These are phyloP conservation scores for Stygiomarasmius scandens DNA, from an alignment of 1,284 basidiomycete species.

Conservation along the genomic window DNA sequence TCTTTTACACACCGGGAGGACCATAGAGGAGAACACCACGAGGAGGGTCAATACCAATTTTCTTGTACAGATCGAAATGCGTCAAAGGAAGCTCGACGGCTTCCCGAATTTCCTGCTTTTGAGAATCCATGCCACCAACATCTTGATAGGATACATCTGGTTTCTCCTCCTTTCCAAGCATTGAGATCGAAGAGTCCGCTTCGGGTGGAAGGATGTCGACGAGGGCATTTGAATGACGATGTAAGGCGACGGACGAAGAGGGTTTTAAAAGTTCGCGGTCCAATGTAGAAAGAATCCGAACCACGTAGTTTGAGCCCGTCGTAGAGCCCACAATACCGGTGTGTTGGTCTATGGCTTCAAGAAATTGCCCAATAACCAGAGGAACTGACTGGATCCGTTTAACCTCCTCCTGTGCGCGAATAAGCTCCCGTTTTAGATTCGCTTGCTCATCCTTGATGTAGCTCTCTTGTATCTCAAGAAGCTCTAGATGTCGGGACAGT, in stretches of 20 bases:
- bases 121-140: constrained; percentile 96
- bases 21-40: constrained; percentile 93
- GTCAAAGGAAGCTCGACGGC: constrained; percentile 98
- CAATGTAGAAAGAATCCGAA: constrained; percentile 95
- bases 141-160: constrained; percentile 90
- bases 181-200: constrained; percentile 95
- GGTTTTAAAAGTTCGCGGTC: constrained; percentile 98
- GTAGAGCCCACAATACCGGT: constrained; percentile 98
- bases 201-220: constrained; percentile 99
- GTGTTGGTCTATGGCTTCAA: constrained; percentile 98
- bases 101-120: constrained; percentile 99
- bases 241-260: constrained; percentile 94
- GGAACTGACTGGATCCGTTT: constrained; percentile 99
- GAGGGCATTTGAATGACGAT: constrained; percentile 97
- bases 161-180: constrained; percentile 92
- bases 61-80: constrained; percentile 97
- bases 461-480: constrained; percentile 93
- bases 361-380: constrained; percentile 99
- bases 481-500: constrained; percentile 89
- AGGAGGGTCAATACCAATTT: constrained; percentile 99
- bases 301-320: constrained; percentile 98
- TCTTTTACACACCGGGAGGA: constrained; percentile 72
- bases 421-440: constrained; percentile 96
- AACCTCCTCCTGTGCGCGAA: constrained; percentile 98
- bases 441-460: constrained; percentile 99